phyloP scores from a whole-genome alignment of 2,329 filamentous ascomycete species.

The Colletotrichum musae region DNA sequence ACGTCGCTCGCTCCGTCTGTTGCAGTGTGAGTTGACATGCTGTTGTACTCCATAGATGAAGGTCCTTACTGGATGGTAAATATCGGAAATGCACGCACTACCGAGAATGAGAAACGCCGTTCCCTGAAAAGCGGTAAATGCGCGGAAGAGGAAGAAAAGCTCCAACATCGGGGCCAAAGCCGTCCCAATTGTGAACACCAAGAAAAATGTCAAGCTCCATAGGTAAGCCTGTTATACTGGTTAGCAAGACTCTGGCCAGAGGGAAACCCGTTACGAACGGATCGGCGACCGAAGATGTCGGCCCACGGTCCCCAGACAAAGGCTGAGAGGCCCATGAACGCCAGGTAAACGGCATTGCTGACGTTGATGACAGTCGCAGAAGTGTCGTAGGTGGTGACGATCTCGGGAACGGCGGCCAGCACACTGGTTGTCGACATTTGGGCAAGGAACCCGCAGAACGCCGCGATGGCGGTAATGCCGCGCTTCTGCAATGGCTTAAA shows the following conservation, averaged over 20 bases:
- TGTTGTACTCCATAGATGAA: constrained; percentile 37
- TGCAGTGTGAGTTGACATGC: not conserved
- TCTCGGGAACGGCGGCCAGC: constrained; percentile 80
- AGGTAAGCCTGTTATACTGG: constrained; percentile 65
- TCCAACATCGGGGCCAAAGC: constrained; percentile 79
- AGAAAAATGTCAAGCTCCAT: constrained; percentile 74
- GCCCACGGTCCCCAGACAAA: constrained; percentile 82
- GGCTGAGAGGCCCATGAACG: constrained; percentile 80
- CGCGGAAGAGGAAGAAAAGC: constrained; percentile 81
- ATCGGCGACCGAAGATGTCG: constrained; percentile 72
- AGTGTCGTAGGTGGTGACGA: constrained; percentile 75
- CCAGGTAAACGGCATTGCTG: constrained; percentile 80
- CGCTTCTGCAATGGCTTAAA: constrained; percentile 25
- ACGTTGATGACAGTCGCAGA: constrained; percentile 80
- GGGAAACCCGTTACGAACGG: constrained; percentile 56
- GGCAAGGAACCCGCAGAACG: constrained; percentile 73
- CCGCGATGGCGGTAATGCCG: constrained; percentile 44
- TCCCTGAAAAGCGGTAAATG: constrained; percentile 81
- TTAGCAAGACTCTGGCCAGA: not conserved
- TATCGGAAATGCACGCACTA: constrained; percentile 69
- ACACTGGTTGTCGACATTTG: constrained; percentile 82
- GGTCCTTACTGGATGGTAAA: constrained; percentile 53
- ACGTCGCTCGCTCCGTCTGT: constrained; percentile 76
- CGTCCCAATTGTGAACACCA: constrained; percentile 77
- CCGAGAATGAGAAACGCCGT: constrained; percentile 83